Base-by-base conservation (phyloP, 2,329 filamentous ascomycete species). In the Stachybotrys chartarum region DNA sequence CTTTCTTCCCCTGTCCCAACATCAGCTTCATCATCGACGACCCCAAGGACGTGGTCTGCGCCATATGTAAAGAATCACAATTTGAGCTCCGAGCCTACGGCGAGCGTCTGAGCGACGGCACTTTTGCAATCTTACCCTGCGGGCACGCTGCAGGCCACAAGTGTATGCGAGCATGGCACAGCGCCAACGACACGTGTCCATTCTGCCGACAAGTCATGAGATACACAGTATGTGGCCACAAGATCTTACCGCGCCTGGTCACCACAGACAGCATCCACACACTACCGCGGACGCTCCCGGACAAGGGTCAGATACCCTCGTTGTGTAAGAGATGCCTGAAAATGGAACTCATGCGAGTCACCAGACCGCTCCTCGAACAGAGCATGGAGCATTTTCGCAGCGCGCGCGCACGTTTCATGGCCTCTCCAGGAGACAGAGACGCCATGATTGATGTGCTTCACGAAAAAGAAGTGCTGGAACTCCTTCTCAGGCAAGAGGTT, bases 81-180 rank as follows among this genome's bases (percentile, higher is more conserved):
- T 59, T 61, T 30, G 30, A 57, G 48, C 59, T 68, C 48, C 57
- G 54, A n/a, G 30, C 58, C n/a, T 59, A 59, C 17, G 17, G 50
- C 47, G 50, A 59, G 51, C 54, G 52, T 44, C 42, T 49, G 31
- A 55, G 54, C 18, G 55, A 64, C 35, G 58, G 55, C 10, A 60
- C 59, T 1, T 64, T 70, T 1, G 57, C 60, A 3, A 66, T 73
- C 1, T 56, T 73, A 30, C 68, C 72, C 0, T 73, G 72, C 45
- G 71, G 70, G 0, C 72, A 75, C 53, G 56, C 67, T 5, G 68
- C 59, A 5, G 69, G 71, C 52, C 49, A 56, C 5, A 16, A 8
- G 2, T 74, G 72, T 46, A 52, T 73, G 16, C 44, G 55, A 3
- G 42, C 17, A 2, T 72, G 70, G 68, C 50, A 70, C 6, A 30